Conservation (phyloP, 306 rosid species). For the Elaeagnus macrophylla region DNA sequence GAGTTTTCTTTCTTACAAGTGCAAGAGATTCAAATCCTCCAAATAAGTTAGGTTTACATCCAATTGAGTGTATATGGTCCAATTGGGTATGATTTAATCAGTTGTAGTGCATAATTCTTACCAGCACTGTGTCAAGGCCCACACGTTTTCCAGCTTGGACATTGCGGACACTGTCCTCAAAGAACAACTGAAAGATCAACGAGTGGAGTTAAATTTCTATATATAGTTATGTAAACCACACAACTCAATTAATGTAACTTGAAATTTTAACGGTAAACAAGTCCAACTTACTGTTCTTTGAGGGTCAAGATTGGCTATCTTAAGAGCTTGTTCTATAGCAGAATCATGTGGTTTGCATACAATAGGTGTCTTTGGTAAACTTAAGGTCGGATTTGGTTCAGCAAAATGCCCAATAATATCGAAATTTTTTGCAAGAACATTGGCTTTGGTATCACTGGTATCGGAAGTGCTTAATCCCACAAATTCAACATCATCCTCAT, state of each 20-base stretch:
- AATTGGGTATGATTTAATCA: no score
- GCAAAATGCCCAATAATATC: constrained; percentile 74
- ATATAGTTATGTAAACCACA: no score
- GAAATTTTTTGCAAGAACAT: constrained; percentile 32
- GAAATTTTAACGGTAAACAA: no score
- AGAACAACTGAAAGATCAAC: constrained; percentile 52
- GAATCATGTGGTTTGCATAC: constrained; percentile 72
- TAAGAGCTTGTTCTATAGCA: constrained; percentile 68
- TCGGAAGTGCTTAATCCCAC: constrained; percentile 26
- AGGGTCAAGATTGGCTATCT: constrained; percentile 65
- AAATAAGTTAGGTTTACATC: no score
- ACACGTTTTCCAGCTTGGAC: constrained; percentile 81
- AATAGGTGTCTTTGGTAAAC: constrained; percentile 76
- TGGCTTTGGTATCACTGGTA: constrained; percentile 15
- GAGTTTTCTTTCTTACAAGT: no score
- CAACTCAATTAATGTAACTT: no score
- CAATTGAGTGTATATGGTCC: no score
- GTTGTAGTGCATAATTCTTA: constrained; percentile 21
- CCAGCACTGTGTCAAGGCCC: constrained; percentile 85
- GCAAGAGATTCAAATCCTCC: no score
- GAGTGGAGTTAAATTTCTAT: background rate
- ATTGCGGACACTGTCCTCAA: constrained; percentile 91
- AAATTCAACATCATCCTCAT: constrained; percentile 69
- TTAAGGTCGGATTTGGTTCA: constrained; percentile 32
- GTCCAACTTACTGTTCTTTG: constrained; percentile 69